Percentiles rank a stretch among this genome's conserved stretches.
Evolutionary conservation across 768 basidiomycete genomes (phyloP).

Genomic region (Mycena vitilis): DNA sequence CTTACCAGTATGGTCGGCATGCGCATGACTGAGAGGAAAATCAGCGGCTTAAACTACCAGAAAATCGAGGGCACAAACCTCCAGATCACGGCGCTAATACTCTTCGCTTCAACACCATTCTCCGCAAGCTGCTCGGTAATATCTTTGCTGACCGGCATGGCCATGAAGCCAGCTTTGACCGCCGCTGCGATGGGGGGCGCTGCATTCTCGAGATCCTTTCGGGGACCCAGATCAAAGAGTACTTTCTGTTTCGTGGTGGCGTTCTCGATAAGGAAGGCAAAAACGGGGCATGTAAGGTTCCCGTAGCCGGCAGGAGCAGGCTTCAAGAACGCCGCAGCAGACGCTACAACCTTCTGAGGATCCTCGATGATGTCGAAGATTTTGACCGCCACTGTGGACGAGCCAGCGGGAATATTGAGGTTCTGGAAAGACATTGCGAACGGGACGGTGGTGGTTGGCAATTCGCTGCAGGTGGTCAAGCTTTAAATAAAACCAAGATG

Average conservation of each 20-base stretch:
- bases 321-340: constrained; percentile 13
- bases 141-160: constrained; percentile 21
- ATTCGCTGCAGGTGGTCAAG: background rate
- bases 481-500: background rate
- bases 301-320: constrained; percentile 31
- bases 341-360: background rate
- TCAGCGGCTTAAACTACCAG: background rate
- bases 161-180: background rate
- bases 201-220: constrained; percentile 23
- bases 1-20: constrained; percentile 29
- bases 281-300: constrained; percentile 20
- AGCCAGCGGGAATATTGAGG: constrained; percentile 28
- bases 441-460: background rate
- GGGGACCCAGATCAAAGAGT: constrained; percentile 33
- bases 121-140: constrained; percentile 23
- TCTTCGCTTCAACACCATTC: constrained; percentile 13
- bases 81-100: constrained; percentile 28
- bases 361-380: constrained; percentile 27
- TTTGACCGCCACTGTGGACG: constrained; percentile 29
- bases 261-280: constrained; percentile 32
- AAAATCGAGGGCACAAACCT: constrained; percentile 1
- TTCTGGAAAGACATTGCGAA: constrained; percentile 16
- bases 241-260: constrained; percentile 6
- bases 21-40: background rate
- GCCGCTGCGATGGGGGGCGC: constrained; percentile 17